Percentiles rank a stretch among this genome's conserved stretches.
Evolutionary conservation across 2,329 filamentous ascomycete genomes (phyloP).

Genomic region (Sporothrix brasiliensis): DNA sequence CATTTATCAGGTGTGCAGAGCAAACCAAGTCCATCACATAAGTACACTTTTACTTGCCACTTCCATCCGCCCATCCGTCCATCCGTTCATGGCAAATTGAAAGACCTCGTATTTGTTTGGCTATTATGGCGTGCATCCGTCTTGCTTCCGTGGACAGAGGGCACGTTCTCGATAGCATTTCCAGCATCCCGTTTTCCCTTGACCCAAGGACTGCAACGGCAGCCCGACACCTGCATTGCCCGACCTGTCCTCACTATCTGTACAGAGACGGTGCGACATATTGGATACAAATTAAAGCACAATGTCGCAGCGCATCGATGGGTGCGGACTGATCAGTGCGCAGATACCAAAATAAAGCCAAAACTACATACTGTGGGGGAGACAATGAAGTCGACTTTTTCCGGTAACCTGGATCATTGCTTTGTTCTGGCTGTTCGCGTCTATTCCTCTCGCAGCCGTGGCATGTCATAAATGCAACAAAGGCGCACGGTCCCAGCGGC

Average conservation of each 20-base stretch:
- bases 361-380: too few species aligned
- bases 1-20: too few species aligned
- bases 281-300: not conserved
- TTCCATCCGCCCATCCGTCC: not conserved
- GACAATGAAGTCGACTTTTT: constrained; percentile 24
- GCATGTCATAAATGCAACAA: not conserved
- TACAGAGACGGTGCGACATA: not conserved
- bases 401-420: constrained; percentile 29
- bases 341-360: not conserved
- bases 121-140: not conserved
- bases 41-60: not conserved
- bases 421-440: not conserved
- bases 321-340: not conserved
- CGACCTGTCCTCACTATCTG: not conserved
- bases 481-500: not conserved
- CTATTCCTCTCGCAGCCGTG: not conserved
- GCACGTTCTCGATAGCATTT: not conserved
- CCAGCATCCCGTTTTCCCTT: constrained; percentile 16
- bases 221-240: not conserved
- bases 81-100: not conserved
- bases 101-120: constrained; percentile 24
- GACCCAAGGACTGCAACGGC: not conserved
- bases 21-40: not conserved
- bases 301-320: not conserved
- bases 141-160: not conserved